Base-by-base conservation (phyloP, 2,329 filamentous ascomycete genomes). In the Colletotrichum spinosum region DNA sequence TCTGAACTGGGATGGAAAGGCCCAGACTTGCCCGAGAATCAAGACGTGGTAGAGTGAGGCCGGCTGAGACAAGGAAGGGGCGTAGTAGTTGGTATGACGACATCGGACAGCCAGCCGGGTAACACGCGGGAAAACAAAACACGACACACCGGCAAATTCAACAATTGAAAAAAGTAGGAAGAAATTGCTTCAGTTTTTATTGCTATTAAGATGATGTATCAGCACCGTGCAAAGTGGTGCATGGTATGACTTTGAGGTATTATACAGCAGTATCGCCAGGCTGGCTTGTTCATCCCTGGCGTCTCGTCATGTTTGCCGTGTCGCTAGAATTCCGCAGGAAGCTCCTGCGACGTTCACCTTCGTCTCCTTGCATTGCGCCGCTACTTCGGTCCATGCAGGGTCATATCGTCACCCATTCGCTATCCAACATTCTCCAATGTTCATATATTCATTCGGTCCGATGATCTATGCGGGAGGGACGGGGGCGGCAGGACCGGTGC, bases 401-500 rank as follows among this genome's bases (percentile, higher is more conserved):
- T 25, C 25, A 5, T 25, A 25, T 25, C 25, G 4, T 4, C 25
- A 25, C 25, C 11, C 46, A 34, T 6, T 33, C 17, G 11, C 15
- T 8, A 4, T 11, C 45, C 25, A 35, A 34, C 25, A 34, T 5
- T 38, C 6, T n/a, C n/a, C 7, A 25, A 25, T 25, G 25, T 5
- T 5, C 25, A 25, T 5, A 25, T 25, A 25, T 25, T 25, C 25
- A 25, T 25, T 25, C 25, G 25, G 25, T 25, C 33, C 38, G 10
- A 12, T 48, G 38, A 5, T 35, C 66, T 69, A 76, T 55, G 68
- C 69, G 17, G 69, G 54, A 34, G 72, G 69, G 25, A 68, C 72
- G 9, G 77, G 75, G 34, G 73, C 70, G 13, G 74, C 69, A 41
- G 75, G 69, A 13, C 70, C 76, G 52, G 79, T 79, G 50, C 73